Evolutionary conservation across 768 basidiomycete species (phyloP).

Genomic region (Russula lepida): DNA sequence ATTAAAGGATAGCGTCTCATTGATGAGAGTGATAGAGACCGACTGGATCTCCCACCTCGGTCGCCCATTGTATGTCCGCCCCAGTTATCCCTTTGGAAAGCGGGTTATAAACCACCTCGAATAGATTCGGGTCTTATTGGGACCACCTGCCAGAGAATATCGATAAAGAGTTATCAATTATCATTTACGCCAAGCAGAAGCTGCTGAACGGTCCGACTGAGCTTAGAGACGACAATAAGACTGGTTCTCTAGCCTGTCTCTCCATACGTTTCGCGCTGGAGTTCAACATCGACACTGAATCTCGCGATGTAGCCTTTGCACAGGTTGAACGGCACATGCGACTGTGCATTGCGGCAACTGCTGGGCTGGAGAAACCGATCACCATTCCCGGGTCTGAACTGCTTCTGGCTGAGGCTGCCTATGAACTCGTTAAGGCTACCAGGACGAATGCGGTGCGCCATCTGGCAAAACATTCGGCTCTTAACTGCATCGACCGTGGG

Average conservation of each 20-base stretch:
- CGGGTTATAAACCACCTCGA: neutral
- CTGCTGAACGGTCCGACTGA: too few relatives aligned
- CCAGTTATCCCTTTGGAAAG: neutral
- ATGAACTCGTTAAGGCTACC: neutral
- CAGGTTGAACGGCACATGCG: neutral
- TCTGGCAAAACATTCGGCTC: neutral
- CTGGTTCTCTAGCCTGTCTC: too few relatives aligned
- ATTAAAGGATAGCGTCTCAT: neutral
- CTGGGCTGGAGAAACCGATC: neutral
- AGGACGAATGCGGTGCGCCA: neutral
- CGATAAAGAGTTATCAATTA: too few relatives aligned
- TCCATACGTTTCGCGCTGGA: too few relatives aligned
- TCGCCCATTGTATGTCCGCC: neutral
- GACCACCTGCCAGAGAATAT: too few relatives aligned
- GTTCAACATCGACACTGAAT: too few relatives aligned
- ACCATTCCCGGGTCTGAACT: neutral
- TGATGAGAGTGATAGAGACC: neutral
- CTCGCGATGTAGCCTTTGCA: too few relatives aligned
- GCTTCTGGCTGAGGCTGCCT: neutral
- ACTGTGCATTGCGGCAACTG: neutral
- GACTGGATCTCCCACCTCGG: neutral
- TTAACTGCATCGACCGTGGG: neutral
- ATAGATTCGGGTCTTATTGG: neutral
- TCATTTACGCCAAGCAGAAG: too few relatives aligned
- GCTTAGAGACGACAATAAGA: too few relatives aligned